Evolutionary conservation across 192 early-diverging fungal genomes (phyloP).

Genomic region (Dispira simplex): DNA sequence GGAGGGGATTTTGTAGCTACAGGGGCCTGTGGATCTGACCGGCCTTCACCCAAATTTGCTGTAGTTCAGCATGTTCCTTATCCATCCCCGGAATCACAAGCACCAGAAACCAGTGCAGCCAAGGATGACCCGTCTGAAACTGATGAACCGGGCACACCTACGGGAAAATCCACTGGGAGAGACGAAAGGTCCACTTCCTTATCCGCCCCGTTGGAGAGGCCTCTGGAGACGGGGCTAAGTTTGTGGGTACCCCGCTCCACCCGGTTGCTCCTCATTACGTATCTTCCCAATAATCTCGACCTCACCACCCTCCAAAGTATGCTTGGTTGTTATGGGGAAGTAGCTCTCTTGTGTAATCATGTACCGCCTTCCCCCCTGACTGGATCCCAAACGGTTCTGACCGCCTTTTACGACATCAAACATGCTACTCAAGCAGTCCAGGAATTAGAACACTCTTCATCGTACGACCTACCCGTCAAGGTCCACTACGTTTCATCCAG

Average conservation of each 20-base stretch:
- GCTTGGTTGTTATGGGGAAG: not conserved
- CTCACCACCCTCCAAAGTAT: not conserved
- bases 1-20: too few species aligned
- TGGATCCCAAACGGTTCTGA: not conserved
- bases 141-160: not conserved
- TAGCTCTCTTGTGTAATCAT: slow-evolving; percentile 7
- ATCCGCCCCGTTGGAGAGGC: not conserved
- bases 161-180: not conserved
- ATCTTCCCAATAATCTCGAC: not conserved
- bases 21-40: too few species aligned
- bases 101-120: not conserved
- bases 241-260: not conserved
- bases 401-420: not conserved
- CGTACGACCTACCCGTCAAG: not conserved
- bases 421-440: not conserved
- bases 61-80: not conserved
- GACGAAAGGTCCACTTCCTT: not conserved
- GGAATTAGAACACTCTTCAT: too few species aligned
- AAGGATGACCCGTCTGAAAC: not conserved
- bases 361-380: not conserved
- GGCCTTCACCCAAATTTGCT: too few species aligned
- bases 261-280: not conserved
- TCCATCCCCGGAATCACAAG: not conserved
- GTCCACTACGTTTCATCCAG: slow-evolving; percentile 1
- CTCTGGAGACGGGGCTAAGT: not conserved